Evolutionary conservation across 179 eudicot species (phyloP), one percentile per base, ranked within the genome.

Genomic region (Gypsophila paniculata): DNA sequence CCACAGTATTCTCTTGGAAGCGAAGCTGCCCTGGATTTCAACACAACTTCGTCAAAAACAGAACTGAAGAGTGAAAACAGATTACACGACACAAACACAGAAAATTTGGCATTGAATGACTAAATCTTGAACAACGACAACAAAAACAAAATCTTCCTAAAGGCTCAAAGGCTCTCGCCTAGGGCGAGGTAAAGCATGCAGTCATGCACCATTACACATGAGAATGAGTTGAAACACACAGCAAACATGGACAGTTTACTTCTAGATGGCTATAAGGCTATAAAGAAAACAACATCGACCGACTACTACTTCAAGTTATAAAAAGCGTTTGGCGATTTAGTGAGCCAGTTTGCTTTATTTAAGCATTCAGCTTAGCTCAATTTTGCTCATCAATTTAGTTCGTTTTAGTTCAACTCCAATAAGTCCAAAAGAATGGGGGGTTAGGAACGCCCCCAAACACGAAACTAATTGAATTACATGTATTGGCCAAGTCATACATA

Each of bases 21-120:
- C 63, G 94, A 83, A 59, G 95, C 85, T 29, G 96, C 96, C 86
- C 98, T 88, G 91, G 76, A 68, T 58, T 51, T 54, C 69, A 66
- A 10, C 62, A 53, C 61, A 12, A 53, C 25, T 13, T 68, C 13
- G 4, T 68, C 52, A 25, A 8, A 8, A 12, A 55, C 4, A 21
- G 4, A 59, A 61, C n/a, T n/a, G n/a, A n/a, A n/a, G 9, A 59
- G 7, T 42, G 46, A 61, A 12, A n/a, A 15, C 65, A 61, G 29
- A 29, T 14, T 61, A 61, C 65, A 34, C 5, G n/a, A 26, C 15
- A 61, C 38, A 60, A 14, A 36, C 23, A 8, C 8, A 15, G 59
- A 6, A 54, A 54, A 54, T 5, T 19, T 54, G 25, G 59, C 15
- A 23, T 23, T 2, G 25, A 59, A 26, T 23, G 63, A 59, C 10